Percentiles rank a stretch among this genome's conserved stretches.
These are phyloP conservation scores for Vachellia collinsii DNA, from an alignment of 306 rosid species.

Conservation along the genomic window DNA sequence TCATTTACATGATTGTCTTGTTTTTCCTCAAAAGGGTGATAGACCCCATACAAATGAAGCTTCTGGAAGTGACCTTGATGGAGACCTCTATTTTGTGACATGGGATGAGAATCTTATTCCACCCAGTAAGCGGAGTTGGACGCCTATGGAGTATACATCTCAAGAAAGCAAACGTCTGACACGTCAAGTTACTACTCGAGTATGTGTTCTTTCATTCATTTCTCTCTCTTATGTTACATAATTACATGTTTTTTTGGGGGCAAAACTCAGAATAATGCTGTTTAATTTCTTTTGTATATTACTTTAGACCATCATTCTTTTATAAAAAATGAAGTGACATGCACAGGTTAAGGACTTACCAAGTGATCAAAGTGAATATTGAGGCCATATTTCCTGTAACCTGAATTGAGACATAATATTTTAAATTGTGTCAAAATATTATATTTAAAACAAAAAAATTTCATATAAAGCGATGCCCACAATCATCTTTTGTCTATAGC, in stretches of 20 bases:
- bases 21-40: constrained; percentile 91
- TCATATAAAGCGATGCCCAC: neutral
- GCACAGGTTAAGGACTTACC: constrained; percentile 18
- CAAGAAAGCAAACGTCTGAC: constrained; percentile 31
- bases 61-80: constrained; percentile 97
- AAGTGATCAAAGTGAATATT: constrained; percentile 12
- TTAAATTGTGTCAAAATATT: constrained; percentile 16
- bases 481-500: neutral
- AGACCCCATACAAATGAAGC: constrained; percentile 94
- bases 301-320: neutral
- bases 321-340: constrained; percentile 4
- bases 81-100: constrained; percentile 90
- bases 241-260: constrained; percentile 7
- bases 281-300: neutral
- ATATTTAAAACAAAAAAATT: constrained; percentile 2
- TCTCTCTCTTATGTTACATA: neutral
- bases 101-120: constrained; percentile 85
- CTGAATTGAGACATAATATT: constrained; percentile 10
- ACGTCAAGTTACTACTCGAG: constrained; percentile 36
- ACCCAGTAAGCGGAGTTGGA: constrained; percentile 59
- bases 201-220: constrained; percentile 28
- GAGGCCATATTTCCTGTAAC: constrained; percentile 23
- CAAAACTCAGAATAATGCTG: neutral
- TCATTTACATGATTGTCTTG: constrained; percentile 81
- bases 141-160: constrained; percentile 58